These are phyloP conservation scores for Tilletia horrida DNA, from an alignment of 1,284 basidiomycete species.

Conservation along the genomic window DNA sequence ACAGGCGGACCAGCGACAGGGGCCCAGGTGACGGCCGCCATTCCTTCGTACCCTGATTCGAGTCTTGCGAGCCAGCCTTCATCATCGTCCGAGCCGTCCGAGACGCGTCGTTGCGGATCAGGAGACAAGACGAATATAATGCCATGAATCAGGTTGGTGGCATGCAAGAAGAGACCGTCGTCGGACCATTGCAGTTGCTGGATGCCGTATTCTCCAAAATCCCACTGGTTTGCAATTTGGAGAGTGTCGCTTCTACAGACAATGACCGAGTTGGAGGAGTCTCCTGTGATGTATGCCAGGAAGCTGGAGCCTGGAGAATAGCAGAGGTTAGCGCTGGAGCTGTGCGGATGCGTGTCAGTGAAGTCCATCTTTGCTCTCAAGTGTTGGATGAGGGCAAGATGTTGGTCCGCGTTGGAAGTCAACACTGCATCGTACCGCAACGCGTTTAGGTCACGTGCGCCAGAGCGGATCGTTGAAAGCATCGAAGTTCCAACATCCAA, in stretches of 20 bases:
- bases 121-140: constrained; percentile 42
- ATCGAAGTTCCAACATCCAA: too few relatives aligned
- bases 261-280: constrained; percentile 27
- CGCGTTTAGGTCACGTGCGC: too few relatives aligned
- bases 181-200: constrained; percentile 39
- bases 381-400: neutral
- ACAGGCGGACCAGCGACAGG: constrained; percentile 33
- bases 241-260: constrained; percentile 43
- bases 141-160: constrained; percentile 30
- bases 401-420: neutral
- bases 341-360: constrained; percentile 40
- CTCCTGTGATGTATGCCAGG: constrained; percentile 38
- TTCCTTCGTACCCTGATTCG: constrained; percentile 37
- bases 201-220: constrained; percentile 30
- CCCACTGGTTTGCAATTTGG: constrained; percentile 45
- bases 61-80: constrained; percentile 46
- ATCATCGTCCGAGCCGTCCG: constrained; percentile 1
- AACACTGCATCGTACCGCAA: too few relatives aligned
- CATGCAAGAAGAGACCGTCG: constrained; percentile 42
- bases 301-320: constrained; percentile 51
- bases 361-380: constrained; percentile 38
- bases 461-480: too few relatives aligned
- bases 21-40: constrained; percentile 38
- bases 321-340: constrained; percentile 35
- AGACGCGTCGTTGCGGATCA: constrained; percentile 28